Base-by-base conservation (phyloP, 1,139 yeast genomes). In the Yamadazyma jaroonii region DNA sequence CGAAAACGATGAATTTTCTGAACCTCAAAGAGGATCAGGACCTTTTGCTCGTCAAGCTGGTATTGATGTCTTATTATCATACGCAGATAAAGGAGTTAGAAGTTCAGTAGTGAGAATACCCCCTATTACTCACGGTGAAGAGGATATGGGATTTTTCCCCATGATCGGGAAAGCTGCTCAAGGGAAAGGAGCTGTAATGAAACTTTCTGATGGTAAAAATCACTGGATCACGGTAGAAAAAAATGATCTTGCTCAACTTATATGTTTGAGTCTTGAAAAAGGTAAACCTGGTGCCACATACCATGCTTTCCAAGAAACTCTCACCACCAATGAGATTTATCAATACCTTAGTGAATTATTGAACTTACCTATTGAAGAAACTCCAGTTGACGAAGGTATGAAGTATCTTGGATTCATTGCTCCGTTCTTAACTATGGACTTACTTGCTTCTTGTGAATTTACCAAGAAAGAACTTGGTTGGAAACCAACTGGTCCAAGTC, bases 191-290 rank as follows among this genome's bases (percentile, higher is more conserved):
- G 42, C 30, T 25, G 43, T 53, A 2, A 40, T 39, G 4, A 52
- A 49, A 34, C 21, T 53, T n/a, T 59, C 47, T 5, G 54, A 49
- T 10, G 65, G 64, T 7, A 26, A 37, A 7, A 51, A 50, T 37
- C 44, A 38, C 2, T 64, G 67, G 66, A 40, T 57, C 6, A 56
- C 64, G 6, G 57, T 57, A 12, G 52, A 60, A 33, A 48, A 47
- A 12, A 25, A 28, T 2, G 69, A 62, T 51, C 60, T 54, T 22
- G 67, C 62, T 3, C 36, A 31, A 4, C 29, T 61, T 15, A 61
- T 39, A 31, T 36, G 43, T 12, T 37, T 50, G 21, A 62, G 53
- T 5, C 17, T 56, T n/a, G 61, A 57, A 39, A 56, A 56, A 32
- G 64, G 57, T 4, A 32, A 22, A 2, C 42, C 60, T 8, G 64